phyloP scores from a whole-genome alignment of 805 yeast genomes.

The Maudiozyma bulderi region DNA sequence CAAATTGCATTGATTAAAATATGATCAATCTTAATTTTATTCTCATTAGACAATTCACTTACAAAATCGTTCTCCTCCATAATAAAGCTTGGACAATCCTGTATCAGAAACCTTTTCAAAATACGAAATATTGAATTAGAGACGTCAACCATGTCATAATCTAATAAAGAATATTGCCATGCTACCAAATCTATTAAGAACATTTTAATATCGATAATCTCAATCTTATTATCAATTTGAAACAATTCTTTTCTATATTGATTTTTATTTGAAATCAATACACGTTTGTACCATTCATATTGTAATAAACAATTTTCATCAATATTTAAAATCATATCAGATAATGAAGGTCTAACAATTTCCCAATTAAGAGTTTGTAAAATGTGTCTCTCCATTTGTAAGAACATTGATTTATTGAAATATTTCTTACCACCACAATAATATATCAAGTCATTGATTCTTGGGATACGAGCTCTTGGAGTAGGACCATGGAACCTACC shows the following conservation, averaged over 20 bases:
- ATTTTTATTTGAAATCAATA: constrained; percentile 12
- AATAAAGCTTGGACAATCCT: constrained; percentile 21
- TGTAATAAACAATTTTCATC: constrained; percentile 36
- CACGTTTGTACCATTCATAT: constrained; percentile 26
- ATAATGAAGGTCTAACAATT: constrained; percentile 51
- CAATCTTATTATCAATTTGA: constrained; percentile 21
- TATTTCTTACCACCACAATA: constrained; percentile 54
- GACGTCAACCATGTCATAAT: constrained; percentile 22
- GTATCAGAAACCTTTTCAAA: constrained; percentile 20
- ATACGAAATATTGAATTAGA: constrained; percentile 21
- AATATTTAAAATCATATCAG: constrained; percentile 36
- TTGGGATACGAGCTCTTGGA: constrained; percentile 64
- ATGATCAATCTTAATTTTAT: constrained; percentile 15
- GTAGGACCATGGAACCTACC: constrained; percentile 61
- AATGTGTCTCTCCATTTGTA: constrained; percentile 72
- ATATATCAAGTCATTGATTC: constrained; percentile 58
- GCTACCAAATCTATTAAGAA: constrained; percentile 40
- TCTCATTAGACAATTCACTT: not conserved
- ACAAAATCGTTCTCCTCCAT: constrained; percentile 12
- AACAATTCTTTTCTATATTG: constrained; percentile 12
- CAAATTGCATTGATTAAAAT: constrained; percentile 18
- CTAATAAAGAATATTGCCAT: constrained; percentile 37
- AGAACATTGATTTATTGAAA: constrained; percentile 49
- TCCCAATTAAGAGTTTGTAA: constrained; percentile 64
- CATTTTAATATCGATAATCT: constrained; percentile 39